Conservation (phyloP, 768 basidiomycete species). For the Pleurotus salmoneostramineus region DNA sequence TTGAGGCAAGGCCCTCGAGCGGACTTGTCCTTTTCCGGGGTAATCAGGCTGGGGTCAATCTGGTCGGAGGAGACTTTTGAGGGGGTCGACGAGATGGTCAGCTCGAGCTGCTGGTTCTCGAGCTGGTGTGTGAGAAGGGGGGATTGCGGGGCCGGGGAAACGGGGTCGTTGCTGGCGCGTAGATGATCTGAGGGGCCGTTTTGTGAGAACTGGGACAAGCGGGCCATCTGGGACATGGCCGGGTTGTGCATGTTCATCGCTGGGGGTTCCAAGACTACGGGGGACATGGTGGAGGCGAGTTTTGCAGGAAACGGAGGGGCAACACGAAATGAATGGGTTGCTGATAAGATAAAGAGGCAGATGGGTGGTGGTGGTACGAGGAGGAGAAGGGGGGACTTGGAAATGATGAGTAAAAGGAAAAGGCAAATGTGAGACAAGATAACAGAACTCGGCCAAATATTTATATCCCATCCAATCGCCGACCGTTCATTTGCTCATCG, state of each 20-base stretch:
- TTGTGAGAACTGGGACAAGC: conserved; percentile 41
- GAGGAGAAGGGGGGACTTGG: neutral
- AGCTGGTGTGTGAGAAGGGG: neutral
- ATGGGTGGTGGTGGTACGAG: neutral
- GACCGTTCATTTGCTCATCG: conserved; percentile 22
- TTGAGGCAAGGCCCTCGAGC: conserved; percentile 58
- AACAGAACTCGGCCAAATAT: conserved; percentile 5
- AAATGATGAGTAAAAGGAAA: neutral
- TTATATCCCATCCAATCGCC: conserved; percentile 29
- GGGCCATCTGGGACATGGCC: conserved; percentile 36
- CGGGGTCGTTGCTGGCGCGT: conserved; percentile 4
- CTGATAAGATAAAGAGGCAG: neutral
- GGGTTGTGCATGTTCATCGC: conserved; percentile 46
- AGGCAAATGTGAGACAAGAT: neutral
- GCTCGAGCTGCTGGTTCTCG: neutral
- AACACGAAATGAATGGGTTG: neutral
- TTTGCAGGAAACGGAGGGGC: neutral
- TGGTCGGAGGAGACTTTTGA: neutral
- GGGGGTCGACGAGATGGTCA: neutral
- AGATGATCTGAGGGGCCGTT: conserved; percentile 10
- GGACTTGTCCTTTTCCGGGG: conserved; percentile 14
- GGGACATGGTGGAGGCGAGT: conserved; percentile 35
- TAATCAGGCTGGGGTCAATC: conserved; percentile 8
- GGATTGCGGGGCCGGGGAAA: neutral
- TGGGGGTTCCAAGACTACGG: conserved; percentile 55